Base-by-base conservation (phyloP, 768 basidiomycete species). In the Collybia nuda region DNA sequence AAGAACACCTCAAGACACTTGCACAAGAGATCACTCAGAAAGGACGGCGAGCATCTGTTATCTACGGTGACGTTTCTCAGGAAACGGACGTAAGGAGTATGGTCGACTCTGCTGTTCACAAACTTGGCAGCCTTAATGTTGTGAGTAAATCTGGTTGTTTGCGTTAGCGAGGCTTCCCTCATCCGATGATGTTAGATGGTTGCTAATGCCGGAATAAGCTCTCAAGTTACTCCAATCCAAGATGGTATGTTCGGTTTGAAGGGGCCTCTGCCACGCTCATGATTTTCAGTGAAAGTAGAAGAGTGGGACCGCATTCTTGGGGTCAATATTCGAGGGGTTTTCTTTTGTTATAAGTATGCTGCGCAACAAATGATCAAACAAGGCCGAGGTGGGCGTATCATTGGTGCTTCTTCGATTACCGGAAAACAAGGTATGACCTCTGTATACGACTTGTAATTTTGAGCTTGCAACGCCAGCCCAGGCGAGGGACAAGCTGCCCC, bases 301-400 rank as follows among this genome's bases (percentile, higher is more conserved):
- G 63, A 71, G 0, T 76, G 67, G 71, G 72, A 83, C 58, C 64
- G 58, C 58, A 36, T 67, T 6, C 66, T 78, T 52, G 67, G 72
- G 4, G 67, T 85, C 56, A 86, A 87, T 56, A 69, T 76, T 52
- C 75, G 79, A 47, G 84, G 83, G 32, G 66, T 74, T 2, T 84
- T 80, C 67, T 72, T 81, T 52, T 85, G 81, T 60, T 86, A 85
- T 40, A 81, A 85, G 47, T 72, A 84, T 51, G 86, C 84, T 1
- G 84, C 80, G 15, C 68, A 67, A 45, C 77, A 80, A 56, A 87
- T 87, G 86, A 71, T 83, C 7, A 49, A 58, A 7, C 79, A 80
- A 65, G 73, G 76, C 0, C 66, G 64, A 5, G 76, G 81, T 14
- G 81, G 84, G 1, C 70, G 78, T 15, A 80, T 87, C 51, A 74